Base-by-base conservation (phyloP, 1,284 basidiomycete genomes). In the Ustilago bromivora region DNA sequence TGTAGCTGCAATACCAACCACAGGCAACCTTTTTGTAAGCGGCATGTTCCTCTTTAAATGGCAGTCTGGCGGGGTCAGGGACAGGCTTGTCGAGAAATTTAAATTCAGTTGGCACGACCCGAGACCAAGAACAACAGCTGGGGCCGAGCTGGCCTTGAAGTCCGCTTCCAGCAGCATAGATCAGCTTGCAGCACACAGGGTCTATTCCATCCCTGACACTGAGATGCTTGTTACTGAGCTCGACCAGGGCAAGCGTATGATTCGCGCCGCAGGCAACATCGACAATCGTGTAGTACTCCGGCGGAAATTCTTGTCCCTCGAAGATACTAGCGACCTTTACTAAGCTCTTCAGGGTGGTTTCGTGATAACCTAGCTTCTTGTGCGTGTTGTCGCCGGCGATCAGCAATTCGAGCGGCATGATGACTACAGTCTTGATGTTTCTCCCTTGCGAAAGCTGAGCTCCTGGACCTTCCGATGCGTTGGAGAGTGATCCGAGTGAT, bases 1-100 rank as follows among this genome's bases (percentile, higher is more conserved):
- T 28, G 55, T 73, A 76, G 65, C 65, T 76, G 61, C 62, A 70
- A 51, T 76, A 70, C 77, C 77, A 76, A 38, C 77, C 77, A 57
- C 70, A 70, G 7, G 61, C 66, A 8, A 79, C 23, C 28, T 54
- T 53, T 36, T 61, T 57, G 9, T 57, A 63, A 57, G 23, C 3
- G 23, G 23, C 23, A 28, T 28, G 23, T 28, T 28, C 23, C 23
- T 28, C 23, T 28, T 28, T 28, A 28, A 28, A 28, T 28, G 23
- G 66, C 41, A 17, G 7, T 32, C 31, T 17, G 23, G 12, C 2
- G 19, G 12, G 0, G 0, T 17, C 7, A 0, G 56, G 17, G 59
- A 19, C 35, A 43, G 35, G 43, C 32, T 32, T 10, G 38, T 40
- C 38, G 38, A 40, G 15, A 40, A 40, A 2, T 51, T 32, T 31